Conservation (phyloP, 2,329 filamentous ascomycete genomes). For the Phymatotrichopsis omnivora region DNA sequence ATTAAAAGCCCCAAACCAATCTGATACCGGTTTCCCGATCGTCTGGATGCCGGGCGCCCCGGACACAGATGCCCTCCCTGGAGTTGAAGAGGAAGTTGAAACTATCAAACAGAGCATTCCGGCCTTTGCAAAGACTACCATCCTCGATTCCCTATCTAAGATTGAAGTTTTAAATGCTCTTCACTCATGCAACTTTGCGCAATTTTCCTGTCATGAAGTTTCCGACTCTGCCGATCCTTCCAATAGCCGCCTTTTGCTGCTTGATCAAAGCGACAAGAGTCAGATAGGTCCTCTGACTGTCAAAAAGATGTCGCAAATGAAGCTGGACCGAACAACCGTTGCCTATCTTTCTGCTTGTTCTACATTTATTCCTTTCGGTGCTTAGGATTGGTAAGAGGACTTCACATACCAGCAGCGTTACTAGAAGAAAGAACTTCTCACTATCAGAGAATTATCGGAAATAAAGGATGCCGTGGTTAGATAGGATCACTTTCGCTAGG, state of each 20-base stretch:
- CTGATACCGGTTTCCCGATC: background rate
- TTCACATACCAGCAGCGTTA: too few species aligned
- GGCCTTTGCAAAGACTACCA: background rate
- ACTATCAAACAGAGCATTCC: background rate
- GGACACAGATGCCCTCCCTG: background rate
- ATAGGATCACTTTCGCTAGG: too few species aligned
- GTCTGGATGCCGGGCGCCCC: constrained; percentile 10
- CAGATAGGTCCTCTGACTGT: constrained; percentile 12
- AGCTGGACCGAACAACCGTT: constrained; percentile 2
- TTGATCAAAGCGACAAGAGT: background rate
- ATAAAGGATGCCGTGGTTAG: too few species aligned
- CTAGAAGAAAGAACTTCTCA: too few species aligned
- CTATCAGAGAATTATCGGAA: too few species aligned
- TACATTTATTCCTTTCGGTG: too few species aligned
- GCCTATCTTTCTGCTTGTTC: constrained; percentile 33
- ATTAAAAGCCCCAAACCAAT: background rate
- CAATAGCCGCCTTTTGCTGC: constrained; percentile 9
- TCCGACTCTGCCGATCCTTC: constrained; percentile 1
- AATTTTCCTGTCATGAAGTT: constrained; percentile 20
- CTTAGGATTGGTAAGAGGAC: too few species aligned
- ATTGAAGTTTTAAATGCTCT: constrained; percentile 9
- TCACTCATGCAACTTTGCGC: constrained; percentile 3
- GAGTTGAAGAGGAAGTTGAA: constrained; percentile 6
- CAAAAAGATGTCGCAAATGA: constrained; percentile 3
- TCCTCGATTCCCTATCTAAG: background rate